Evolutionary conservation across 805 yeast genomes (phyloP), one percentile per base, ranked within the genome.

Genomic region (Candida glaebosa): DNA sequence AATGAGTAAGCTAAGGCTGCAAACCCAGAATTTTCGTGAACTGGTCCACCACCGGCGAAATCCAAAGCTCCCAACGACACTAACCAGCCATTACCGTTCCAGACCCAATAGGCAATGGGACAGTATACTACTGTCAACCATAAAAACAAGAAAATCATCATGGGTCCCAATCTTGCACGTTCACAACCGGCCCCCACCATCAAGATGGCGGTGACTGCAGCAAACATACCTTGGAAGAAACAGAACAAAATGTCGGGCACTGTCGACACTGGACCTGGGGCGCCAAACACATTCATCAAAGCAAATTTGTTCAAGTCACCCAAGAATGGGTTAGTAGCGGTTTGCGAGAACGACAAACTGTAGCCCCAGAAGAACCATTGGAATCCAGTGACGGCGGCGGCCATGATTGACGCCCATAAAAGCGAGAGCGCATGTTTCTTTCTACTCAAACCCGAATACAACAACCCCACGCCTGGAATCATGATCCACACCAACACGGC

Each of bases 361-460:
- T 86, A 91, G 48, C 98, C 99, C 96, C 97, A 89, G 72, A 89
- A 90, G 67, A 89, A 93, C 98, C 99, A 91, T 64, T 93, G 96
- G 78, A 93, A 88, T 1, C 85, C 67, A 5, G 89, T 81, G 24
- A 91, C 70, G 51, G 93, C 82, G 16, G 81, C 81, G 16, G 95
- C 88, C 86, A 88, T 89, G 59, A 93, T 69, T 5, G 96, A 83
- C 18, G 96, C 93, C 97, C 97, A 93, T 39, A 93, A 69, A 39
- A 93, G 72, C 5, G 97, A 87, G 41, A 93, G 70, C n/a, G 97
- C 96, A 56, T 93, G 97, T 65, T 90, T 87, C 65, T 91, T 91
- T 65, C 99, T 81, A 12, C 96, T 82, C 47, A 93, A 69, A 50
- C 99, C 99, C 26, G 96, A 87, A 67, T 91, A 91, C 48, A 91